Evolutionary conservation across 2,329 filamentous ascomycete genomes (phyloP).

Genomic region (Calonectria pauciramosa): DNA sequence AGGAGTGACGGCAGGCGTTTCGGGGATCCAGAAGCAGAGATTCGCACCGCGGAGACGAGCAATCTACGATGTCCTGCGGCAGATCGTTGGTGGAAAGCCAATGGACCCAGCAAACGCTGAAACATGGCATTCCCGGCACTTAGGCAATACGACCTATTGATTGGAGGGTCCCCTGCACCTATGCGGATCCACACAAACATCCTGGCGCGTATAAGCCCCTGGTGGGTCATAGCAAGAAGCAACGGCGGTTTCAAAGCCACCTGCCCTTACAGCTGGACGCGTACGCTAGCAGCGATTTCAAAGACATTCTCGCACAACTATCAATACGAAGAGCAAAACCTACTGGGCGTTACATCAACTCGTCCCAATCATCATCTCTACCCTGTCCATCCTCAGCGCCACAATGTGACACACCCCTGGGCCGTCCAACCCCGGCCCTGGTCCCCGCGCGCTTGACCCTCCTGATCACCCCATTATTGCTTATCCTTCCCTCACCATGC

Average conservation of each 20-base stretch:
- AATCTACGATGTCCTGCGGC: conserved; percentile 5
- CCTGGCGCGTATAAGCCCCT: background rate
- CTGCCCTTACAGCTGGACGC: conserved; percentile 38
- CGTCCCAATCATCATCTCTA: conserved; percentile 36
- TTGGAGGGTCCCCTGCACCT: conserved; percentile 1
- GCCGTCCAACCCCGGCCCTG: conserved; percentile 25
- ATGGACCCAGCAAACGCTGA: conserved; percentile 14
- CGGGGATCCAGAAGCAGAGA: conserved; percentile 26
- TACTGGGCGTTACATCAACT: conserved; percentile 27
- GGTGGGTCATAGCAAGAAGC: conserved; percentile 24
- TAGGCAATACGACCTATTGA: conserved; percentile 10
- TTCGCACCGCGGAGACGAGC: conserved; percentile 17
- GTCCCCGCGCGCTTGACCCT: conserved; percentile 36
- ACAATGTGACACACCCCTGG: conserved; percentile 28
- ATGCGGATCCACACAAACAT: conserved; percentile 5
- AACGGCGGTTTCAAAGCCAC: conserved; percentile 43
- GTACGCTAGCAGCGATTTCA: conserved; percentile 18
- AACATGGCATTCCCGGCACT: conserved; percentile 27
- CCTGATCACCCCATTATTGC: conserved; percentile 13
- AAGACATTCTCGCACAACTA: background rate
- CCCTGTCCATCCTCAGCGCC: conserved; percentile 7
- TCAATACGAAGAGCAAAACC: background rate
- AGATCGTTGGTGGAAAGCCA: conserved; percentile 26
- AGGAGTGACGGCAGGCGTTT: conserved; percentile 15
- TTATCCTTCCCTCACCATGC: background rate